These are phyloP conservation scores for Lantana camara DNA, from an alignment of 257 asterid genomes.

Conservation along the genomic window DNA sequence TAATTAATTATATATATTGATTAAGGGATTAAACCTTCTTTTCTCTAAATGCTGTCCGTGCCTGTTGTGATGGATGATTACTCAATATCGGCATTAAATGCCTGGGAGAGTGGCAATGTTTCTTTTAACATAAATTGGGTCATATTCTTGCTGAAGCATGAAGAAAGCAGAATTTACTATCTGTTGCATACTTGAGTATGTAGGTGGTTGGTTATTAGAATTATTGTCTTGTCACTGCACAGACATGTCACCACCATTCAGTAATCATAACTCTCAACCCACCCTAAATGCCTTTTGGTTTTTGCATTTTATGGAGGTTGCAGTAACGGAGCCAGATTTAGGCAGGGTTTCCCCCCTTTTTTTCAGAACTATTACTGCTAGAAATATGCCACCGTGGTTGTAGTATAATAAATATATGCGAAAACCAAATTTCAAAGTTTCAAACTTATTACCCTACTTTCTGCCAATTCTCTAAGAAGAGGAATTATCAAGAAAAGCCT, in stretches of 20 bases:
- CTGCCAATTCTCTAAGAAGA: slow-evolving; percentile 5
- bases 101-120: slow-evolving; percentile 8
- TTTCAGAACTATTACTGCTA: not conserved
- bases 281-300: slow-evolving; percentile 28
- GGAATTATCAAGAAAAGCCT: slow-evolving; percentile 3
- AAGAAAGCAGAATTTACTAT: slow-evolving; percentile 35
- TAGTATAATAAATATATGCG: slow-evolving; percentile 27
- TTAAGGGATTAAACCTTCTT: not conserved
- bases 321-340: slow-evolving; percentile 26
- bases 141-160: slow-evolving; percentile 22
- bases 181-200: slow-evolving; percentile 27
- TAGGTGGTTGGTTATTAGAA: slow-evolving; percentile 47
- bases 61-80: slow-evolving; percentile 20
- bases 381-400: slow-evolving; percentile 7
- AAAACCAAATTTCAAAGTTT: not conserved
- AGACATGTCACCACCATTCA: slow-evolving; percentile 31
- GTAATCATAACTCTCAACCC: slow-evolving; percentile 38
- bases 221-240: slow-evolving; percentile 52
- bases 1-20: not conserved
- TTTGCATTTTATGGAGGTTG: slow-evolving; percentile 35
- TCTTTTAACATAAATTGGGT: slow-evolving; percentile 23
- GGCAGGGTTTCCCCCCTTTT: slow-evolving; percentile 28
- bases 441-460: not conserved
- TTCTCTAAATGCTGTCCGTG: not conserved
- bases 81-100: slow-evolving; percentile 36